phyloP scores from a whole-genome alignment of 2,329 filamentous ascomycete genomes.

The Paraphoma chrysanthemicola region DNA sequence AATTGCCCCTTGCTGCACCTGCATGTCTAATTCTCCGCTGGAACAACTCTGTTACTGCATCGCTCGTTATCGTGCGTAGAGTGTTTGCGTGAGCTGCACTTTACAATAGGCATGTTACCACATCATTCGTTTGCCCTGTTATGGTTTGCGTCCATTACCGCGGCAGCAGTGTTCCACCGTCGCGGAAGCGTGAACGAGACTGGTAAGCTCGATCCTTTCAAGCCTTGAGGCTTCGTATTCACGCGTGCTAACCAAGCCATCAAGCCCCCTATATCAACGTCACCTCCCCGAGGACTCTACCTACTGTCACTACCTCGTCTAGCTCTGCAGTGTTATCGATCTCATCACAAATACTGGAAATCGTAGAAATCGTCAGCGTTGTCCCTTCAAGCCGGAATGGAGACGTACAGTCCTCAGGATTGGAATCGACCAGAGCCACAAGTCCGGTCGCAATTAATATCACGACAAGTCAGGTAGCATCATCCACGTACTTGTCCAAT shows the following conservation, averaged over 20 bases:
- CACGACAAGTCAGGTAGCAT: conserved; percentile 2
- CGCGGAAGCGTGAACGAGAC: conserved; percentile 25
- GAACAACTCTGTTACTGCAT: conserved; percentile 20
- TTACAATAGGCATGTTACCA: conserved; percentile 23
- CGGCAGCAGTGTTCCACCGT: conserved; percentile 27
- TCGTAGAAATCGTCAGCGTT: conserved; percentile 1
- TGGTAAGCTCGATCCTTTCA: conserved; percentile 27
- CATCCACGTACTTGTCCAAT: background rate
- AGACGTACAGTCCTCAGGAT: conserved; percentile 14
- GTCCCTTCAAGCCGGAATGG: conserved; percentile 12
- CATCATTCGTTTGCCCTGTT: conserved; percentile 15
- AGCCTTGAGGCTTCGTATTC: conserved; percentile 28
- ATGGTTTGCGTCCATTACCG: conserved; percentile 21
- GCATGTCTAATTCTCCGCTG: conserved; percentile 17
- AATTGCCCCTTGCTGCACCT: conserved; percentile 28
- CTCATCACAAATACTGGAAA: background rate
- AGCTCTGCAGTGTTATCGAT: conserved; percentile 3
- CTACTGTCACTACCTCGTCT: conserved; percentile 11
- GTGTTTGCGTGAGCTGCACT: conserved; percentile 27
- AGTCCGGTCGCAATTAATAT: conserved; percentile 1
- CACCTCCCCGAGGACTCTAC: conserved; percentile 22
- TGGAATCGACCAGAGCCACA: conserved; percentile 5
- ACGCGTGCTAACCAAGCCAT: conserved; percentile 35
- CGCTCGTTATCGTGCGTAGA: conserved; percentile 26
- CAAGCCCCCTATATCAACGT: conserved; percentile 38